Evolutionary conservation across 1,284 basidiomycete species (phyloP), one percentile per base, ranked within the genome.

Genomic region (Microbotryomycetes sp.): DNA sequence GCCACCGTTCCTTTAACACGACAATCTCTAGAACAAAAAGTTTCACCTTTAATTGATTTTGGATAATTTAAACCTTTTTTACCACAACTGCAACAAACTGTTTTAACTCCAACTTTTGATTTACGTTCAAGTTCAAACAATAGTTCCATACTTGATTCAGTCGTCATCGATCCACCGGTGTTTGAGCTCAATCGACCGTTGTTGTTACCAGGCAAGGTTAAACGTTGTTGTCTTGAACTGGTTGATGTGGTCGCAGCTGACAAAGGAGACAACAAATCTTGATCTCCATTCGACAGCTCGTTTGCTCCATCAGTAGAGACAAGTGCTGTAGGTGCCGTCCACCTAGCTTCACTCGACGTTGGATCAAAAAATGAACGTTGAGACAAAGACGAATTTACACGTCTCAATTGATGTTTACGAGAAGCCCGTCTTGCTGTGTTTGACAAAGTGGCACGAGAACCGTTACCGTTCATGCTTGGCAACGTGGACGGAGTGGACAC

Each of bases 21-120:
- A 42, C 69, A 70, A 2, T 29, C 32, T 25, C 67, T 46, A 15
- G 52, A 47, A 53, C 69, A 70, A 23, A 58, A 70, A 16, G 58
- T 57, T 23, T 51, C 50, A 29, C 45, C 26, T 29, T 63, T 62
- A 22, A 53, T 6, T 50, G 63, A 60, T 14, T 52, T 52, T 1
- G 67, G 70, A 54, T 59, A 71, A 36, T 72, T 71, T 15, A 67
- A 32, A 1, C 70, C 70, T 28, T 64, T 60, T 29, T 66, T 68
- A 16, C 63, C 60, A 48, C 71, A 72, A 5, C 60, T 49, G 2
- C 58, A 56, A 56, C 71, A 72, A 16, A 52, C 47, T 15, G 66
- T 69, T 51, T 64, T 61, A 25, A 69, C 65, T 22, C 70, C 70
- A 14, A 72, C 61, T 19, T 60, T 45, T 3, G 60, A 63, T 15